Conservation (phyloP, 2,329 filamentous ascomycete species). For the Fusarium brachygibbosum region DNA sequence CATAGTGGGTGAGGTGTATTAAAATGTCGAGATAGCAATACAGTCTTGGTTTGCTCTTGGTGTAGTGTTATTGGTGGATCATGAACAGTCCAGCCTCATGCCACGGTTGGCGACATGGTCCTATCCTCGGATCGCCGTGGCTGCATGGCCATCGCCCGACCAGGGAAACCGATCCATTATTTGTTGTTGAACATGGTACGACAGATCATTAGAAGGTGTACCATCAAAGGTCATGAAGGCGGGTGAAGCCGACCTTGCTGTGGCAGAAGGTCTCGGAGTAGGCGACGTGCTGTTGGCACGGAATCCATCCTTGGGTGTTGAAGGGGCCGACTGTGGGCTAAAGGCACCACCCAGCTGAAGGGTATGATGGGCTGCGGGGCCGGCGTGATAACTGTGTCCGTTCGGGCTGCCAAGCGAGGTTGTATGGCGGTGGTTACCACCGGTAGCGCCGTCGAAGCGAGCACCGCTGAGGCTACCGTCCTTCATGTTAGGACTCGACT, state of each 20-base stretch:
- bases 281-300: slow-evolving; percentile 47
- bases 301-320: slow-evolving; percentile 49
- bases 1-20: slow-evolving; percentile 15
- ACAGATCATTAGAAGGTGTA: slow-evolving; percentile 59
- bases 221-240: slow-evolving; percentile 62
- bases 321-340: slow-evolving; percentile 36
- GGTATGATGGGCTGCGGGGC: slow-evolving; percentile 60
- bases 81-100: slow-evolving; percentile 26
- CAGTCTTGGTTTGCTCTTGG: slow-evolving; percentile 14
- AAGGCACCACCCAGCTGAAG: slow-evolving; percentile 48
- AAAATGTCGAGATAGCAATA: slow-evolving; percentile 34
- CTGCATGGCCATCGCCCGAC: slow-evolving; percentile 62
- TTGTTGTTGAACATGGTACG: slow-evolving; percentile 57
- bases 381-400: slow-evolving; percentile 49
- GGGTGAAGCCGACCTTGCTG: slow-evolving; percentile 61
- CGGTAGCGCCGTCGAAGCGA: slow-evolving; percentile 53
- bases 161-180: slow-evolving; percentile 63
- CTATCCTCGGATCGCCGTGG: slow-evolving; percentile 64
- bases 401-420: slow-evolving; percentile 34
- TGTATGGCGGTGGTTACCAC: slow-evolving; percentile 22
- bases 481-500: slow-evolving; percentile 64
- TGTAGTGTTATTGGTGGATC: slow-evolving; percentile 12
- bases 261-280: slow-evolving; percentile 54
- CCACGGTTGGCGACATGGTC: slow-evolving; percentile 35
- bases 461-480: slow-evolving; percentile 62